A percentile compares a stretch with the other conserved stretches of the same genome.
Conservation (phyloP, 371 early-diverging fungal genomes). For the Rhizopus microsporus region DNA sequence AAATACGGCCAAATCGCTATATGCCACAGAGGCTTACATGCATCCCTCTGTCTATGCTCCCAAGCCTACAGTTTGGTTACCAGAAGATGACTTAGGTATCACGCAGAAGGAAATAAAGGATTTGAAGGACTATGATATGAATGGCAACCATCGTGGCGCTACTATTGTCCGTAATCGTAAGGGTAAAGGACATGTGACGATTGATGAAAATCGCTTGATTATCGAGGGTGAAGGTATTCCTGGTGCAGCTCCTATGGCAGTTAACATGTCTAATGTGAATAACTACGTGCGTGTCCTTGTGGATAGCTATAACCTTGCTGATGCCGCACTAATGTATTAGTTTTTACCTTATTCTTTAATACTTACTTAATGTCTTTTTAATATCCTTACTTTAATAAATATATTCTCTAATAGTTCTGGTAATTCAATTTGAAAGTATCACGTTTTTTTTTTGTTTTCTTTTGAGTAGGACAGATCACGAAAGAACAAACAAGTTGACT, state of each 20-base stretch:
- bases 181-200: conserved; percentile 25
- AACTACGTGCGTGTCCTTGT: conserved; percentile 26
- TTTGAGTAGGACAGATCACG: too few relatives aligned
- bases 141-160: conserved; percentile 21
- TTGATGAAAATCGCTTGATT: conserved; percentile 28
- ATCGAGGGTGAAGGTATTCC: conserved; percentile 22
- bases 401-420: too few relatives aligned
- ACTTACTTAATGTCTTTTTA: background rate
- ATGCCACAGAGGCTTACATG: conserved; percentile 28
- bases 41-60: conserved; percentile 25
- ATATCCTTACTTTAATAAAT: too few relatives aligned
- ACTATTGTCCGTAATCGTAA: conserved; percentile 24
- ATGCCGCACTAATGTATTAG: conserved; percentile 21
- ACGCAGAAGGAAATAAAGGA: conserved; percentile 21
- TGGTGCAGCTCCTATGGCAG: conserved; percentile 13
- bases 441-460: too few relatives aligned
- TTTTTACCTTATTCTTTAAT: background rate
- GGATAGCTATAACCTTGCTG: conserved; percentile 26
- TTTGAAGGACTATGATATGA: conserved; percentile 17
- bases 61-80: conserved; percentile 34
- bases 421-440: too few relatives aligned
- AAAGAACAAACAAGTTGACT: too few relatives aligned
- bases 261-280: conserved; percentile 16
- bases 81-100: conserved; percentile 37
- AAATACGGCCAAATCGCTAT: conserved; percentile 17